A percentile compares a stretch with the other conserved stretches of the same genome.
Conservation (phyloP, 176 grass and related monocot species). For the Elaeis guineensis region DNA sequence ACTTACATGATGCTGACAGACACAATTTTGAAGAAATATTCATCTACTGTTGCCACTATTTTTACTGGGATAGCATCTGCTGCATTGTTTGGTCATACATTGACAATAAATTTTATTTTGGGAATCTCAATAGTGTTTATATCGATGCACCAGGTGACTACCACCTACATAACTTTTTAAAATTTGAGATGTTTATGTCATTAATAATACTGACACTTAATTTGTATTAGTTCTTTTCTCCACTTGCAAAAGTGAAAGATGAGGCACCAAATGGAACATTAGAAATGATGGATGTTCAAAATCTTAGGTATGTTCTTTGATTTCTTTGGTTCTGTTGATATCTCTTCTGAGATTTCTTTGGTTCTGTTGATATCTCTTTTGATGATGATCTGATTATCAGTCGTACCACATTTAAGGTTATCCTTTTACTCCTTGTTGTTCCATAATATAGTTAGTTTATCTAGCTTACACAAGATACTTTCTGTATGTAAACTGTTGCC, state of each 20-base stretch:
- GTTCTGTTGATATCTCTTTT: neutral
- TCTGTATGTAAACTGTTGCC: no score
- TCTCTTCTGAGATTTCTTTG: neutral
- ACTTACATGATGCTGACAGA: conserved; percentile 34
- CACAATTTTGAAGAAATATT: conserved; percentile 99
- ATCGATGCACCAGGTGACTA: conserved; percentile 92
- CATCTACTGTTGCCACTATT: conserved; percentile 91
- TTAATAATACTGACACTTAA: conserved; percentile 20
- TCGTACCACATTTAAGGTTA: no score
- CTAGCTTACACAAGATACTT: no score
- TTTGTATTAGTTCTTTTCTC: conserved; percentile 79
- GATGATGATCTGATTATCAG: no score
- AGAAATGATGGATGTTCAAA: conserved; percentile 63
- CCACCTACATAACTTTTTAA: conserved; percentile 5
- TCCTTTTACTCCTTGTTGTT: no score
- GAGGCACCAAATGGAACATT: conserved; percentile 52
- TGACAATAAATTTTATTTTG: conserved; percentile 95
- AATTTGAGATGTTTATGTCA: neutral
- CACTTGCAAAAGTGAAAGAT: conserved; percentile 92
- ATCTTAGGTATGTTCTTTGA: neutral
- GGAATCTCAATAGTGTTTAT: conserved; percentile 98
- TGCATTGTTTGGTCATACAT: conserved; percentile 79
- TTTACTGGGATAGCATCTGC: conserved; percentile 96
- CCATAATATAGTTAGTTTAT: no score
- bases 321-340: neutral